Conservation (phyloP, 2,329 filamentous ascomycete genomes). For the Ceratocystis variospora region DNA sequence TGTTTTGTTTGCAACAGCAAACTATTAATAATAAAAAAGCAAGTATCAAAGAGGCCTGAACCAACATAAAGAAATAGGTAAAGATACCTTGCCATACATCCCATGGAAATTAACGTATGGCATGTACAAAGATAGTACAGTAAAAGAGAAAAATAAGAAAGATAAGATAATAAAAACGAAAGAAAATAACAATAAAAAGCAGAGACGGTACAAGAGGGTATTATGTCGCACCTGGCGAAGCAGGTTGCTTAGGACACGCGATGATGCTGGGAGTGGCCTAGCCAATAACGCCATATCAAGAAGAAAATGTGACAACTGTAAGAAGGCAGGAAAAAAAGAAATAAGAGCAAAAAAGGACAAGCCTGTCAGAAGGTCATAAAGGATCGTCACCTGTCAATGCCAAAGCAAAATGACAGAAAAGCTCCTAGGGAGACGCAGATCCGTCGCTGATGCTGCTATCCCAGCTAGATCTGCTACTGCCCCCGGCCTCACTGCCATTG, state of each 20-base stretch:
- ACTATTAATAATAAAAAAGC: neutral
- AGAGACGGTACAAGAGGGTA: constrained; percentile 4
- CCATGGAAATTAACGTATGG: neutral
- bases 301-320: neutral
- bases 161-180: neutral
- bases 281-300: constrained; percentile 9
- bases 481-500: neutral
- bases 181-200: neutral
- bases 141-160: neutral
- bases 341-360: neutral
- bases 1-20: neutral
- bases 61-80: neutral
- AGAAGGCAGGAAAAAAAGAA: neutral
- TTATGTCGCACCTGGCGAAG: constrained; percentile 3
- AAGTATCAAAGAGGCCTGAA: neutral
- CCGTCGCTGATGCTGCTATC: constrained; percentile 16
- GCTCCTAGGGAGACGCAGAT: neutral
- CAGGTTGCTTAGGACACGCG: neutral
- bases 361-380: neutral
- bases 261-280: constrained; percentile 6
- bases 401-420: neutral
- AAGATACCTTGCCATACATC: neutral
- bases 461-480: constrained; percentile 6
- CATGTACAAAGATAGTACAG: neutral
- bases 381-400: neutral